Conservation (phyloP, 192 early-diverging fungal species). For the Entophlyctis luteolus region DNA sequence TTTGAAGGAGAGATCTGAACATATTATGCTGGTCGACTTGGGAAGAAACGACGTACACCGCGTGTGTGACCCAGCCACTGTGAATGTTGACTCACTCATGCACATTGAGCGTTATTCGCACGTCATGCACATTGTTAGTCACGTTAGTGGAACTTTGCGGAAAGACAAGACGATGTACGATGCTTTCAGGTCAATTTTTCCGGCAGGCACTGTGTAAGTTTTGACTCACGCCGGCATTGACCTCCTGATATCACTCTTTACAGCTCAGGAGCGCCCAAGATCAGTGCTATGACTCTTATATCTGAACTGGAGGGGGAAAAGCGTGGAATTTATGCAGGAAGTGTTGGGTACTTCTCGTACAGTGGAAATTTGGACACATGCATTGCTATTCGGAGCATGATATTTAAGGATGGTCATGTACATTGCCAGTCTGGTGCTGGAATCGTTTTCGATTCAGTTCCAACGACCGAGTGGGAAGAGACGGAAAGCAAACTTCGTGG, state of each 20-base stretch:
- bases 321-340: conserved; percentile 70
- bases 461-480: conserved; percentile 90
- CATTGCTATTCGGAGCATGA: conserved; percentile 97
- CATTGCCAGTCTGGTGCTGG: conserved; percentile 96
- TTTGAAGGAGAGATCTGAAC: conserved; percentile 95
- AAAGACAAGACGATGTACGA: conserved; percentile 88
- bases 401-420: conserved; percentile 92
- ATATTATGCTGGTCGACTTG: conserved; percentile 98
- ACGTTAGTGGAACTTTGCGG: conserved; percentile 86
- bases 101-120: conserved; percentile 93
- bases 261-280: conserved; percentile 96
- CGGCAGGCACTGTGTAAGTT: conserved; percentile 82
- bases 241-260: not conserved
- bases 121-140: conserved; percentile 99
- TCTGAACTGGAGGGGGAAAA: conserved; percentile 84
- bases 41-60: conserved; percentile 98
- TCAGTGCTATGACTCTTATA: conserved; percentile 94
- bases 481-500: conserved; percentile 93
- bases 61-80: conserved; percentile 86
- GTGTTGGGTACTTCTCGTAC: conserved; percentile 94
- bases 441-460: conserved; percentile 92
- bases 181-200: conserved; percentile 96
- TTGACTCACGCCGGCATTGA: too few relatives aligned
- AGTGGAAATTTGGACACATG: conserved; percentile 91
- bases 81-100: conserved; percentile 95